Conservation (phyloP, 1,284 basidiomycete species). For the Ganoderma lingzhi region DNA sequence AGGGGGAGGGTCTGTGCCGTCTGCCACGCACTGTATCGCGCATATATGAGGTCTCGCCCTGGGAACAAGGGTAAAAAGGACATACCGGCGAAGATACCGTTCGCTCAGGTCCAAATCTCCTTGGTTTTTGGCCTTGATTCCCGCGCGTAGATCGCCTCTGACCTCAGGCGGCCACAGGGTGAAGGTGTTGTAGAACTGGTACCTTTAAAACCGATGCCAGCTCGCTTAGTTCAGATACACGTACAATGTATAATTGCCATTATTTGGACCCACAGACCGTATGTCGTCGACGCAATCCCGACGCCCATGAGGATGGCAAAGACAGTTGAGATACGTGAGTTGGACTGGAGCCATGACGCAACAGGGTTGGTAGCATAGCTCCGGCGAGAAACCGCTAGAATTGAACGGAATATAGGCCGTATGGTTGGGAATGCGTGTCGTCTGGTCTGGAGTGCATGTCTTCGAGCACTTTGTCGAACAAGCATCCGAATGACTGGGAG, state of each 20-base stretch:
- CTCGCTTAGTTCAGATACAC: neutral
- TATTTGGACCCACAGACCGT: constrained; percentile 59
- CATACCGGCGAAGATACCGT: constrained; percentile 63
- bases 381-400: neutral
- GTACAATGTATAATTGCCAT: neutral
- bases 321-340: constrained; percentile 50
- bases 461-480: neutral
- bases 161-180: constrained; percentile 74
- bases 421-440: neutral
- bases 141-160: constrained; percentile 68
- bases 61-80: constrained; percentile 13
- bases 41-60: constrained; percentile 13
- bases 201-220: constrained; percentile 48
- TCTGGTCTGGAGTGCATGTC: neutral
- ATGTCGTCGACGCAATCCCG: constrained; percentile 57
- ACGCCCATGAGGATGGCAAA: constrained; percentile 56
- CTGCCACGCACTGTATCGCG: constrained; percentile 63
- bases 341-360: constrained; percentile 29
- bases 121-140: constrained; percentile 68
- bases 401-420: neutral
- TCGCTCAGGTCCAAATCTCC: constrained; percentile 65
- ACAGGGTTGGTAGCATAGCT: constrained; percentile 10
- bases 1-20: constrained; percentile 60
- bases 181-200: constrained; percentile 66
- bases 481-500: neutral